These are phyloP conservation scores for Nakazawaea wickerhamii DNA, from an alignment of 805 yeast genomes.

Conservation along the genomic window DNA sequence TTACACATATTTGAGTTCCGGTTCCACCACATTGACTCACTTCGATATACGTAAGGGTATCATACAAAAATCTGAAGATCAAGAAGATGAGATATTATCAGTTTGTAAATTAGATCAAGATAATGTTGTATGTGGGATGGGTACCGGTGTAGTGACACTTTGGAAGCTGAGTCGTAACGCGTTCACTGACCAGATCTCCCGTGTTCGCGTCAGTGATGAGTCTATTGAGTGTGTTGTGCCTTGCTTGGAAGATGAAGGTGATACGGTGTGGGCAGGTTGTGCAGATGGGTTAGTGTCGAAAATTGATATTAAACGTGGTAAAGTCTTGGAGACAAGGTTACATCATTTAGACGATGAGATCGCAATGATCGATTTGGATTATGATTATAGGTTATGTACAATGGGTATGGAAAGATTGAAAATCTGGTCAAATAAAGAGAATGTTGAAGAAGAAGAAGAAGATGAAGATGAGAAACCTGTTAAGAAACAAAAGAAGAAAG, in stretches of 20 bases:
- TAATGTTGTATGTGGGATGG: slow-evolving; percentile 76
- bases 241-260: slow-evolving; percentile 47
- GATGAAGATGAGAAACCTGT: slow-evolving; percentile 14
- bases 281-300: slow-evolving; percentile 70
- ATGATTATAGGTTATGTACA: slow-evolving; percentile 69
- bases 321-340: slow-evolving; percentile 55
- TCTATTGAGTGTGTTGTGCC: slow-evolving; percentile 69
- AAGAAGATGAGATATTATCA: slow-evolving; percentile 86
- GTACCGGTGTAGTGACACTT: slow-evolving; percentile 81
- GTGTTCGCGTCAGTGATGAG: slow-evolving; percentile 63
- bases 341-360: slow-evolving; percentile 75
- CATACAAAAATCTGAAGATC: slow-evolving; percentile 71
- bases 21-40: slow-evolving; percentile 75
- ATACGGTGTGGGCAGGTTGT: slow-evolving; percentile 68
- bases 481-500: slow-evolving; percentile 28
- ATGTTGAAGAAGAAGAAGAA: slow-evolving; percentile 25
- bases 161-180: slow-evolving; percentile 76
- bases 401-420: slow-evolving; percentile 81
- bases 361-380: slow-evolving; percentile 70
- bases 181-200: slow-evolving; percentile 69
- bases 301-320: slow-evolving; percentile 60
- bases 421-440: slow-evolving; percentile 55
- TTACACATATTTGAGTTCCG: slow-evolving; percentile 70
- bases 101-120: slow-evolving; percentile 65
- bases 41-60: slow-evolving; percentile 75